phyloP scores from a whole-genome alignment of 2,329 filamentous ascomycete genomes.

The Aspergillus tanneri region DNA sequence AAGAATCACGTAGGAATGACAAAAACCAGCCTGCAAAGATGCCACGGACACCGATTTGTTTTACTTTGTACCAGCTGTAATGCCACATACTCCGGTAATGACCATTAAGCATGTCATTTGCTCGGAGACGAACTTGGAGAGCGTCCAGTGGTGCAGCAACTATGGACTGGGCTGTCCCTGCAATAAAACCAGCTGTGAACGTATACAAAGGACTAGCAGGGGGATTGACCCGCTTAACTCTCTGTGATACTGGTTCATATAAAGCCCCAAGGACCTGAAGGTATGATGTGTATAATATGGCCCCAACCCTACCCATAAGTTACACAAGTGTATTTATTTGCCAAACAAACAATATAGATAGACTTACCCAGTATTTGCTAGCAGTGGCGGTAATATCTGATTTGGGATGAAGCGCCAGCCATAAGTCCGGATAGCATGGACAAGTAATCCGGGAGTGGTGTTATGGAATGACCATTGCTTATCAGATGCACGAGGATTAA shows the following conservation, averaged over 20 bases:
- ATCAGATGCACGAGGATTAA: conserved; percentile 54
- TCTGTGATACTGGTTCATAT: conserved; percentile 58
- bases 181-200: conserved; percentile 59
- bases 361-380: conserved; percentile 60
- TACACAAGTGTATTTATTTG: background rate
- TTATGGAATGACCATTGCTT: conserved; percentile 59
- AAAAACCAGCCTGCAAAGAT: conserved; percentile 64
- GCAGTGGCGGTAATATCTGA: conserved; percentile 61
- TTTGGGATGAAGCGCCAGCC: conserved; percentile 65
- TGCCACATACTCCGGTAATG: conserved; percentile 64
- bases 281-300: conserved; percentile 63
- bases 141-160: conserved; percentile 64
- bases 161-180: conserved; percentile 60
- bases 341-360: background rate
- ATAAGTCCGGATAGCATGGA: conserved; percentile 60
- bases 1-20: conserved; percentile 59
- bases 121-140: conserved; percentile 61
- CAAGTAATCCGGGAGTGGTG: conserved; percentile 60
- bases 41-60: conserved; percentile 59
- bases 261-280: conserved; percentile 59
- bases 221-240: conserved; percentile 60
- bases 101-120: conserved; percentile 58
- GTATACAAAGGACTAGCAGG: conserved; percentile 55
- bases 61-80: conserved; percentile 58
- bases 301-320: conserved; percentile 51